Base-by-base conservation (phyloP, 305 asterid species). In the Lippia alba region DNA sequence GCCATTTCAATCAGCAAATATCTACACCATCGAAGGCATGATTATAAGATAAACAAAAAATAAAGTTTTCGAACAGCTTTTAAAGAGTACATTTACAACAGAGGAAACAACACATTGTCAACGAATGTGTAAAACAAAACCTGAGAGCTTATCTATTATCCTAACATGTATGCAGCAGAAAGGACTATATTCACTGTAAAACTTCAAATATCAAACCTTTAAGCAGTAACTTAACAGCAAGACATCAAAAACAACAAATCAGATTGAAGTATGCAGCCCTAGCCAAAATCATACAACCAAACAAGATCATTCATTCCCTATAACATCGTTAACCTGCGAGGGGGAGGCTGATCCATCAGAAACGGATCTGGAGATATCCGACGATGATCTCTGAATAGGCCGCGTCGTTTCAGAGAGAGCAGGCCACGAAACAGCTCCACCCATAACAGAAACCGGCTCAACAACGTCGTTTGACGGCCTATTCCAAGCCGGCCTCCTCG, bases 401-500 rank as follows among this genome's bases (percentile, higher is more conserved):
- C 90, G 78, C 39, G 91, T 81, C 14, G 96, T 71, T 72, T 92
- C 97, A 11, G 93, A 86, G 6, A 92, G 89, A 9, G 97, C 89
- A 33, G 98, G 98, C 98, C 98, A 92, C 1, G 96, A 80, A 32
- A 79, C 72, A 34, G 85, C 79, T 0, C 90, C 96, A 30, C 97
- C 97, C 88, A 91, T 89, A 10, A 91, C 92, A 74, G 86, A 68
- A 74, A 64, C 79, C n/a, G 85, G 70, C 74, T 84, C 92, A 34
- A 79, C 88, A 19, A 77, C 92, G 19, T 86, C 89, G 70, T 85
- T 85, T 32, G 48, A 46, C 48, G 92, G 94, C 66, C 83, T 80
- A 55, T 81, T 87, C 97, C 97, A 91, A 73, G 85, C 97, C 53
- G 86, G 78, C 78, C 87, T 84, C 80, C 83, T 82, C 10, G 83